A percentile compares a stretch with the other conserved stretches of the same genome.
Evolutionary conservation across 2,329 filamentous ascomycete species (phyloP).

Genomic region (Eutypa lata): DNA sequence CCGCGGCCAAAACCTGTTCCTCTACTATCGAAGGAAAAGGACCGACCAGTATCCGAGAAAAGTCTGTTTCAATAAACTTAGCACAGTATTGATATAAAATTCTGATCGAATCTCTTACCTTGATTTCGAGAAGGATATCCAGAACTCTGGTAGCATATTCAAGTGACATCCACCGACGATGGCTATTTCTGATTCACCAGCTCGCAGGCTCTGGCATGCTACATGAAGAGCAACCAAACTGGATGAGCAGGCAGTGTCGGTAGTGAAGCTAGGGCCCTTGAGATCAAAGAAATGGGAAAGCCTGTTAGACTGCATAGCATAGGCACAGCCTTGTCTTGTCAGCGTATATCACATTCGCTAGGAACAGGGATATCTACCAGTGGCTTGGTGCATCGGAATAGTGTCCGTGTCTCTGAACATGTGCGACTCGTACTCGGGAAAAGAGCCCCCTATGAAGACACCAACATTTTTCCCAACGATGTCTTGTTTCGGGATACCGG

Average conservation of each 20-base stretch:
- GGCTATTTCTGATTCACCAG: conserved; percentile 43
- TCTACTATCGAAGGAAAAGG: conserved; percentile 47
- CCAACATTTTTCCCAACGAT: conserved; percentile 47
- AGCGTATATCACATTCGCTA: conserved; percentile 6
- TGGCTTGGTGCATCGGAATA: conserved; percentile 50
- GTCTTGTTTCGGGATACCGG: conserved; percentile 44
- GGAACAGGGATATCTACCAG: conserved; percentile 31
- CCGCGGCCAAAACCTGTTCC: conserved; percentile 60
- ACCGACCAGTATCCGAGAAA: conserved; percentile 50
- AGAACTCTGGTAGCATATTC: conserved; percentile 45
- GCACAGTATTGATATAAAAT: conserved; percentile 14
- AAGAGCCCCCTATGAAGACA: conserved; percentile 46
- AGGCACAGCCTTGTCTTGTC: conserved; percentile 37
- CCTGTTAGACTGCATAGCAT: conserved; percentile 52
- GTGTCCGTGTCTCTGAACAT: conserved; percentile 42
- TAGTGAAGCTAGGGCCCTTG: conserved; percentile 48
- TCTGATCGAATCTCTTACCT: conserved; percentile 31
- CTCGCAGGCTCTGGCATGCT: conserved; percentile 46
- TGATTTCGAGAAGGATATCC: conserved; percentile 43
- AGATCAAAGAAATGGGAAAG: conserved; percentile 56
- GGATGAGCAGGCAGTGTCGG: conserved; percentile 52
- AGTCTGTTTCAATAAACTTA: conserved; percentile 28
- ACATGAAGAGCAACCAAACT: conserved; percentile 47
- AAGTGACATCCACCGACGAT: conserved; percentile 47
- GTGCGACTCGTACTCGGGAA: conserved; percentile 47